Base-by-base conservation (phyloP, 768 basidiomycete species). In the Clitopilus passeckerianus region DNA sequence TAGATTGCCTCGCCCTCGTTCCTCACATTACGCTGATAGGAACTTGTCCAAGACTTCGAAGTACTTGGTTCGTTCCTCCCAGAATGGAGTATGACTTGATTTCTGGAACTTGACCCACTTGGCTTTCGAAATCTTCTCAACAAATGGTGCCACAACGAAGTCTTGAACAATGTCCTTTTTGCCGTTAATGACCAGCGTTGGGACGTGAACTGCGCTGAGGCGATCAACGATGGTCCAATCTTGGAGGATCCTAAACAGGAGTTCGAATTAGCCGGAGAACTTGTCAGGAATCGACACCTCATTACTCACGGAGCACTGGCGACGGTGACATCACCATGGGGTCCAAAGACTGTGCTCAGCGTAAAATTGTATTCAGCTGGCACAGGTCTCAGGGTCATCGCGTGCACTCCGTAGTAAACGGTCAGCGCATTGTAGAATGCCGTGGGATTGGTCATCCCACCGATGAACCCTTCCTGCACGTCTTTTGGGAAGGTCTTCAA, bases 201-300 rank as follows among this genome's bases (percentile, higher is more conserved):
- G 71, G 6, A 70, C 69, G 5, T 58, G 37, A 24, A 83, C 78
- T 4, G 69, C 74, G 60, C 74, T 69, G 8, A 83, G 66, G 10
- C 75, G 70, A 41, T 78, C 75, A 14, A 81, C 65, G 54, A 82
- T 75, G 12, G 73, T 68, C 83, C 83, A 86, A 1, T 71, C 63
- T 63, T 77, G 77, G 43, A 63, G 37, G 46, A 58, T 60, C 1
- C 64, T 60, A 3, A 58, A 63, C 22, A 24, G 16, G 23, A 54
- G 3, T n/a, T 18, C 16, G 20, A 3, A 24, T 34, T 22, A 1
- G 64, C 60, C 53, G 72, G 70, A 65, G 16, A n/a, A 2, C 15
- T 41, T 9, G 23, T n/a, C n/a, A 0, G 22, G 24, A 23, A 20
- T 24, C 20, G 33, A 44, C 3, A 41, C 3, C n/a, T 15, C 5